Evolutionary conservation across 1,139 yeast species (phyloP).

Genomic region (Geotrichum aggregatum): DNA sequence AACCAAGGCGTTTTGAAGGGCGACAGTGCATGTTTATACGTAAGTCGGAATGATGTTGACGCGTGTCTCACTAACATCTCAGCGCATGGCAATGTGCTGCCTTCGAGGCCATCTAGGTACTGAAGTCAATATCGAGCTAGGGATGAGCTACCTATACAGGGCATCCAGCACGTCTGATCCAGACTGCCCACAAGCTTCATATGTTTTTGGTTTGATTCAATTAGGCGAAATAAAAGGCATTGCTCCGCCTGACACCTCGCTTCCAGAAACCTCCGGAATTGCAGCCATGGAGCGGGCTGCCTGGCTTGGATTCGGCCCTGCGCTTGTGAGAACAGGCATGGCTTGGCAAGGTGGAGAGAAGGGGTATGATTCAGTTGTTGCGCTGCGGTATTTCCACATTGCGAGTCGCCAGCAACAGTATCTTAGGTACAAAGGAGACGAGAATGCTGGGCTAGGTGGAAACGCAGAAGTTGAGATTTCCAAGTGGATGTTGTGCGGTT

Average conservation of each 20-base stretch:
- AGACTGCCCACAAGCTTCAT: conserved; percentile 41
- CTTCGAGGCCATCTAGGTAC: conserved; percentile 38
- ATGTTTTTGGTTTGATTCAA: conserved; percentile 38
- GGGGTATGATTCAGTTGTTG: conserved; percentile 39
- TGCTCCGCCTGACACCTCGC: conserved; percentile 19
- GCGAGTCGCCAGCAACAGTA: conserved; percentile 41
- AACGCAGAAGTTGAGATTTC: conserved; percentile 41
- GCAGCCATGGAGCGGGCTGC: conserved; percentile 39
- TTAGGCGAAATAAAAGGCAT: conserved; percentile 37
- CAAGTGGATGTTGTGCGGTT: conserved; percentile 43
- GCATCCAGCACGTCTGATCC: conserved; percentile 37
- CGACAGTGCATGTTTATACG: conserved; percentile 24
- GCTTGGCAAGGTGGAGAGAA: conserved; percentile 41
- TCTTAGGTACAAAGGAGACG: conserved; percentile 26
- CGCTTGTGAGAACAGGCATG: conserved; percentile 41
- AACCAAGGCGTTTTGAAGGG: conserved; percentile 22
- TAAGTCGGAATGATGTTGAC: background rate
- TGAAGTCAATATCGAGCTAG: conserved; percentile 29
- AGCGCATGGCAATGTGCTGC: conserved; percentile 38
- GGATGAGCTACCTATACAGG: conserved; percentile 32
- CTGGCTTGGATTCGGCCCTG: conserved; percentile 40
- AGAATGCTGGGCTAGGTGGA: conserved; percentile 29
- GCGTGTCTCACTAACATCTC: conserved; percentile 22
- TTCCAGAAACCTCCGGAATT: conserved; percentile 30
- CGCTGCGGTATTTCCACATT: conserved; percentile 40